These are phyloP conservation scores for Oenanthe sinensis DNA, from an alignment of 129 eudicot genomes.

Conservation along the genomic window DNA sequence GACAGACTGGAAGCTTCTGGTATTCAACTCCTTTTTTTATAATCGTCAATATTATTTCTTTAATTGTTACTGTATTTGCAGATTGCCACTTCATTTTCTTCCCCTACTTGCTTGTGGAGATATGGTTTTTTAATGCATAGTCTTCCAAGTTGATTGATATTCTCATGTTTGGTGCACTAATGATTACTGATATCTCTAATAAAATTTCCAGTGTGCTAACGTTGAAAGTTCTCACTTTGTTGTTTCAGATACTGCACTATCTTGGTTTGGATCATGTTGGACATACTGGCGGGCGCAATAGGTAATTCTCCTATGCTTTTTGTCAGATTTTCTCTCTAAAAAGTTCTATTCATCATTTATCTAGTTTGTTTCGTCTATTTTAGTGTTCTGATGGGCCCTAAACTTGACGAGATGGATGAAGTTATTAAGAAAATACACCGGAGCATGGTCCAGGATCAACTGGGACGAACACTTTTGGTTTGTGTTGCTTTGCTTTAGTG, in stretches of 20 bases:
- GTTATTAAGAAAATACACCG: constrained; percentile 66
- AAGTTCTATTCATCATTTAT: constrained; percentile 12
- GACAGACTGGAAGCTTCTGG: constrained; percentile 89
- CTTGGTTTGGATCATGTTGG: constrained; percentile 99
- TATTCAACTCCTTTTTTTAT: constrained; percentile 12
- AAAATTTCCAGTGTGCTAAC: not conserved
- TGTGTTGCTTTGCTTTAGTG: constrained; percentile 40
- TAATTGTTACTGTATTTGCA: not conserved
- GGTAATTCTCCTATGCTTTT: constrained; percentile 28
- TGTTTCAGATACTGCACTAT: constrained; percentile 87
- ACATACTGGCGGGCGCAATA: constrained; percentile 88
- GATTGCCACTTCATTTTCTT: not conserved
- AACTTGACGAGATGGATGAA: constrained; percentile 89
- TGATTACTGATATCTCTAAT: not conserved
- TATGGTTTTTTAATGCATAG: not conserved
- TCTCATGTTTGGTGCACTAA: not conserved
- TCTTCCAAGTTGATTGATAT: not conserved
- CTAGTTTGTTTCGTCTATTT: constrained; percentile 19
- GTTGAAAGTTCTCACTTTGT: constrained; percentile 22
- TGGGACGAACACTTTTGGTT: constrained; percentile 74
- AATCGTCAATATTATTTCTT: not conserved
- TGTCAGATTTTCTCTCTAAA: not conserved
- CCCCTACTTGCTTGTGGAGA: not conserved
- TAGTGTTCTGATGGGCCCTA: constrained; percentile 76
- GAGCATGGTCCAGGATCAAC: constrained; percentile 29